Base-by-base conservation (phyloP, 768 basidiomycete genomes). In the Pholiota microspora region DNA sequence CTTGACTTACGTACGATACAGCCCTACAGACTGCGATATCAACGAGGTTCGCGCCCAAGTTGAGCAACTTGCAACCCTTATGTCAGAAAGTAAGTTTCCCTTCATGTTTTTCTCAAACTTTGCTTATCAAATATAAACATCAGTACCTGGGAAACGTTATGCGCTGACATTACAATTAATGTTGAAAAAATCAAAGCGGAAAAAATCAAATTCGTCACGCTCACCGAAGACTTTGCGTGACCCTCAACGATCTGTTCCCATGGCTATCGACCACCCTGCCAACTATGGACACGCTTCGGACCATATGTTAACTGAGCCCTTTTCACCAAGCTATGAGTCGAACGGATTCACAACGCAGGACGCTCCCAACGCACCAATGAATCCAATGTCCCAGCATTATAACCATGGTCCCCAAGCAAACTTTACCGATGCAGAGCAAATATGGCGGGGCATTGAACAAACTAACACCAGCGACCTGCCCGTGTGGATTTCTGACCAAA, bases 81-180 rank as follows among this genome's bases (percentile, higher is more conserved):
- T 98, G 75, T 82, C 89, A 1, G 82, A 87, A 68, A 88, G 94
- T 95, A 67, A 63, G 84, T 69, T 25, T 24, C 21, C 49, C 9
- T 46, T 48, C 24, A 15, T 49, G 34, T 46, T 40, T 44, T 16
- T 25, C 51, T 16, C 36, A 8, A 13, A 46, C 46, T 24, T 3
- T 23, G 49, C 15, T 44, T 34, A 44, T 10, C 50, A 40, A 45
- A 49, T 44, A n/a, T 18, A 23, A 40, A 34, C 24, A 49, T 4
- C 63, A 94, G 94, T 95, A 55, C 94, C 94, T 21, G 95, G 93
- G 10, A 92, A 92, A 64, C 85, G 94, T 51, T 98, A 97, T 62
- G 94, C 94, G 7, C 70, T 93, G 32, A 95, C 93, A 4, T 76
- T 98, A 16, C 89, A 92, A 59, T 73, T 95, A 36, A 96, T 96